Base-by-base conservation (phyloP, 495 filamentous ascomycete genomes). In the Hyaloscypha finlandica region DNA sequence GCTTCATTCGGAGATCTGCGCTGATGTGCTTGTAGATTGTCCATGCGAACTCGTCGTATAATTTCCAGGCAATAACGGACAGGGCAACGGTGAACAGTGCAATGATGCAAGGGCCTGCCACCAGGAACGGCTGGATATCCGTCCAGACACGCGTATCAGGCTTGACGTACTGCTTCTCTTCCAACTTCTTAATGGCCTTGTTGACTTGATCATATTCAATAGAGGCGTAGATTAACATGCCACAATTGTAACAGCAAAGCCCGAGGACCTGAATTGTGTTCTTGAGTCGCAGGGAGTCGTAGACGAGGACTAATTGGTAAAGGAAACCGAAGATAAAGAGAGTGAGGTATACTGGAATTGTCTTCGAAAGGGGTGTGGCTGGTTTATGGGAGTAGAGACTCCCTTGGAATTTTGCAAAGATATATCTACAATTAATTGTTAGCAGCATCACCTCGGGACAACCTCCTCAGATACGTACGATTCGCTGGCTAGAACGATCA, bases 221-320 rank as follows among this genome's bases (percentile, higher is more conserved):
- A 37, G 92, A 89, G 14, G 94, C 91, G 73, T 98, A 98, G 69
- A 99, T 84, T 57, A 98, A 84, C 68, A 98, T 86, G 11, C 91
- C 94, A 33, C 94, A 72, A 77, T 99, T 97, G 78, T 93, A 96
- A 39, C 94, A 71, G 78, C 94, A 97, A 20, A 99, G 81, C 35
- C 95, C 96, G 72, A 99, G 98, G 75, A 99, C 83, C 77, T 99
- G 95, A 84, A 99, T 99, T 16, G 95, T 99, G 79, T 99, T 99
- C 80, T 97, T 97, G 74, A 94, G 80, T 57, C 93, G 88, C 66
- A 99, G 81, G 3, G 96, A 94, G 83, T 99, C 95, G 79, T 92
- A 97, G 16, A 95, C 89, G 30, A 99, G 81, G 37, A 95, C 76
- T 6, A 98, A 76, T 72, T 97, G 88, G 79, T 98, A 99, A 63